A percentile compares a stretch with the other conserved stretches of the same genome.
phyloP scores from a whole-genome alignment of 306 rosid species.

The Cucurbita ficifolia region DNA sequence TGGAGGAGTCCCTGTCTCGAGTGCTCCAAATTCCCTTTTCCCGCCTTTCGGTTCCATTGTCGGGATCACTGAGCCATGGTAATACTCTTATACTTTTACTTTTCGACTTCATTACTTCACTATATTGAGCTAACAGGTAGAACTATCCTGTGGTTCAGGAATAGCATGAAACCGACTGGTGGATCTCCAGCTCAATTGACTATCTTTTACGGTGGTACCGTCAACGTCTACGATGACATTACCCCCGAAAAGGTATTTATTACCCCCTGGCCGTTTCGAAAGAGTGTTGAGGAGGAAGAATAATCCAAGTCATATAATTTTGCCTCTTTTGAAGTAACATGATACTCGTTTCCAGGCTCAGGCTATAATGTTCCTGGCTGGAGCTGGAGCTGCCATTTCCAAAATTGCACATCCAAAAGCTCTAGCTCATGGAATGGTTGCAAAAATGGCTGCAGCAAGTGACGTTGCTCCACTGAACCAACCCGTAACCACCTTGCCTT shows the following conservation, averaged over 20 bases:
- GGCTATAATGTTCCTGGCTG: slow-evolving; percentile 78
- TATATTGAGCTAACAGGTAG: background rate
- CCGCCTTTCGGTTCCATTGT: slow-evolving; percentile 30
- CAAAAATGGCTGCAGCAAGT: slow-evolving; percentile 28
- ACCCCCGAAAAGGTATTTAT: slow-evolving; percentile 57
- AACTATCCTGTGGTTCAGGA: slow-evolving; percentile 15
- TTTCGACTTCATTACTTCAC: background rate
- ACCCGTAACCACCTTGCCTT: slow-evolving; percentile 17
- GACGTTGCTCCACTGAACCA: slow-evolving; percentile 35
- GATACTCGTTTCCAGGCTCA: slow-evolving; percentile 47
- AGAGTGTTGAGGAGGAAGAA: background rate
- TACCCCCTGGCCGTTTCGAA: background rate
- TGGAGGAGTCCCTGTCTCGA: slow-evolving; percentile 53
- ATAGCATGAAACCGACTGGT: slow-evolving; percentile 32
- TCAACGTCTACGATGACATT: slow-evolving; percentile 61
- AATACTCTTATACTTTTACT: background rate
- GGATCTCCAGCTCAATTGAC: slow-evolving; percentile 58
- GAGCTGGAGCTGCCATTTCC: slow-evolving; percentile 26
- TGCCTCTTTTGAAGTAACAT: background rate
- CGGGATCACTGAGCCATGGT: slow-evolving; percentile 53
- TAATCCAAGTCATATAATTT: background rate
- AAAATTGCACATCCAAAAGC: slow-evolving; percentile 30
- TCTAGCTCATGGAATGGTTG: slow-evolving; percentile 28
- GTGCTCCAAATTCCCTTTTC: slow-evolving; percentile 23
- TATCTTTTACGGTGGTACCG: slow-evolving; percentile 73